phyloP scores from a whole-genome alignment of 2,329 filamentous ascomycete species.

The Fusarium sp. region DNA sequence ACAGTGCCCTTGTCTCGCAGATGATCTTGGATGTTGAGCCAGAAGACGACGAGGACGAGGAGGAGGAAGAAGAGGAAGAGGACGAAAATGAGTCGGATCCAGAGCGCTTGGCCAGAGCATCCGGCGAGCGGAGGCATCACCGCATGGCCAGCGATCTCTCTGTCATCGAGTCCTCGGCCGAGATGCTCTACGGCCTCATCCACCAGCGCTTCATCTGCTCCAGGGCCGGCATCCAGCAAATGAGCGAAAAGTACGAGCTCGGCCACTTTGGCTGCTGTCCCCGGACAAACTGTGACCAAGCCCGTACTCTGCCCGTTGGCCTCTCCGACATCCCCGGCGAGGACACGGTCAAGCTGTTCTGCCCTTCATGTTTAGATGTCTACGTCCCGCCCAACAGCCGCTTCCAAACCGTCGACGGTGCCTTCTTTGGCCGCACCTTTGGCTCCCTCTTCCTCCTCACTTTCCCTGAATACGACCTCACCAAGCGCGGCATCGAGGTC shows the following conservation, averaged over 20 bases:
- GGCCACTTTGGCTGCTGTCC: conserved; percentile 96
- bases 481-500: conserved; percentile 73
- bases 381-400: conserved; percentile 97
- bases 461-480: conserved; percentile 94
- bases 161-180: conserved; percentile 96
- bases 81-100: conserved; percentile 77
- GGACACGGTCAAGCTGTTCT: conserved; percentile 98
- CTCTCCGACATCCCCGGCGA: conserved; percentile 94
- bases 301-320: conserved; percentile 91
- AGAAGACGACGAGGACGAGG: conserved; percentile 90
- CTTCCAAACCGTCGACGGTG: conserved; percentile 96
- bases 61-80: conserved; percentile 81
- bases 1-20: conserved; percentile 51
- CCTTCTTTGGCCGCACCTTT: conserved; percentile 98
- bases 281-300: conserved; percentile 90
- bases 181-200: conserved; percentile 97
- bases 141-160: conserved; percentile 92
- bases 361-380: conserved; percentile 94
- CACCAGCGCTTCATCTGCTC: conserved; percentile 99
- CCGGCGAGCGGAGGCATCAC: conserved; percentile 78
- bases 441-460: conserved; percentile 98
- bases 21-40: conserved; percentile 99
- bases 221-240: conserved; percentile 94
- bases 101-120: conserved; percentile 60
- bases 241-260: conserved; percentile 98